These are phyloP conservation scores for Aspergillus diversus DNA, from an alignment of 495 filamentous ascomycete species.

Conservation along the genomic window DNA sequence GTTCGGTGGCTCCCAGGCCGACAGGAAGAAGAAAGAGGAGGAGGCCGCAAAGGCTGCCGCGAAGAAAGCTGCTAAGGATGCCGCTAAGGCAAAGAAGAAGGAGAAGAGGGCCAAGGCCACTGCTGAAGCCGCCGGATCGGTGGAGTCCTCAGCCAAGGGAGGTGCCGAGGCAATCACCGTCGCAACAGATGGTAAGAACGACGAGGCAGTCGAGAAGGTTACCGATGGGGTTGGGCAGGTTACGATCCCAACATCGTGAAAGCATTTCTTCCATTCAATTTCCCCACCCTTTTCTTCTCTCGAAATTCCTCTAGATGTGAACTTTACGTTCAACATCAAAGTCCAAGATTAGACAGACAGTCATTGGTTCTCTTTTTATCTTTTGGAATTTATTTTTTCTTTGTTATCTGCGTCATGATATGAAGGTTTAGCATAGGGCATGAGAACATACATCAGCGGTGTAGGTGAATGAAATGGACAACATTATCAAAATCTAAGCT, in stretches of 20 bases:
- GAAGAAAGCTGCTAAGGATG: conserved; percentile 38
- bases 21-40: conserved; percentile 64
- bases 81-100: conserved; percentile 32
- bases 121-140: conserved; percentile 33
- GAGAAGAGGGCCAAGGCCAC: conserved; percentile 27
- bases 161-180: conserved; percentile 33
- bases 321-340: not conserved
- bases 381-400: conserved; percentile 1
- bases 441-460: conserved; percentile 7
- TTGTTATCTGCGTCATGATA: not conserved
- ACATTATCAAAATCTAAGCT: not conserved
- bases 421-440: conserved; percentile 13
- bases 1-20: conserved; percentile 77
- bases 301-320: not conserved
- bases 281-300: conserved; percentile 1
- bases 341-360: not conserved
- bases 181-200: conserved; percentile 28
- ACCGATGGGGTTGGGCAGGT: conserved; percentile 47
- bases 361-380: conserved; percentile 1
- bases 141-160: conserved; percentile 43
- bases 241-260: conserved; percentile 43
- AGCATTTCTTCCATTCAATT: not conserved
- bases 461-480: conserved; percentile 8
- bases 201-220: conserved; percentile 43
- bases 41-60: conserved; percentile 63